phyloP scores from a whole-genome alignment of 768 basidiomycete genomes.

The Trametes cubensis region DNA sequence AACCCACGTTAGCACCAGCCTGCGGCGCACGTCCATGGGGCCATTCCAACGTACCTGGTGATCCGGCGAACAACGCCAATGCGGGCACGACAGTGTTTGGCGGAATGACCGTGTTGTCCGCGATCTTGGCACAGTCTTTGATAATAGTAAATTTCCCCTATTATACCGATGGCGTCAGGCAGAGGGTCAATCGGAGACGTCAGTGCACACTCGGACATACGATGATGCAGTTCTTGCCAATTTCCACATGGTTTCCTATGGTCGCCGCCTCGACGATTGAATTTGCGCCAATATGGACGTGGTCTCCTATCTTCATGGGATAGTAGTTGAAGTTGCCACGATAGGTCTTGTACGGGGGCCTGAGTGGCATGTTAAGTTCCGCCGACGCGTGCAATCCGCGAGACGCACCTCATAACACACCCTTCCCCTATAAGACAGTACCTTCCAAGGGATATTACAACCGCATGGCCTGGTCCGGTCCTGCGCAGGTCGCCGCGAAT shows the following conservation, averaged over 20 bases:
- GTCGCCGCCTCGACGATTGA: constrained; percentile 92
- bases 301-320: constrained; percentile 95
- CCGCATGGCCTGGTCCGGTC: constrained; percentile 88
- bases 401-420: constrained; percentile 76
- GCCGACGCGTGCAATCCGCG: neutral
- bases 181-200: neutral
- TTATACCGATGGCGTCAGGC: neutral
- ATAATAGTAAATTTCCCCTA: constrained; percentile 97
- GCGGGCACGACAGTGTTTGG: constrained; percentile 93
- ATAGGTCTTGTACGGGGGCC: constrained; percentile 89
- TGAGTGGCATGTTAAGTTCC: constrained; percentile 29
- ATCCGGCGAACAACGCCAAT: constrained; percentile 81
- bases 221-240: constrained; percentile 94
- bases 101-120: constrained; percentile 87
- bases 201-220: constrained; percentile 47
- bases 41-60: constrained; percentile 65
- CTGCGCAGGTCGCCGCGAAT: constrained; percentile 92
- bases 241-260: constrained; percentile 92
- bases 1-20: neutral
- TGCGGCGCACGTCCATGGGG: neutral
- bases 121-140: constrained; percentile 91
- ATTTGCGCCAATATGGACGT: constrained; percentile 91
- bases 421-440: constrained; percentile 93
- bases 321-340: constrained; percentile 95
- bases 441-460: constrained; percentile 89